Conservation (phyloP, 2,329 filamentous ascomycete species). For the Westerdykella aurantiaca region DNA sequence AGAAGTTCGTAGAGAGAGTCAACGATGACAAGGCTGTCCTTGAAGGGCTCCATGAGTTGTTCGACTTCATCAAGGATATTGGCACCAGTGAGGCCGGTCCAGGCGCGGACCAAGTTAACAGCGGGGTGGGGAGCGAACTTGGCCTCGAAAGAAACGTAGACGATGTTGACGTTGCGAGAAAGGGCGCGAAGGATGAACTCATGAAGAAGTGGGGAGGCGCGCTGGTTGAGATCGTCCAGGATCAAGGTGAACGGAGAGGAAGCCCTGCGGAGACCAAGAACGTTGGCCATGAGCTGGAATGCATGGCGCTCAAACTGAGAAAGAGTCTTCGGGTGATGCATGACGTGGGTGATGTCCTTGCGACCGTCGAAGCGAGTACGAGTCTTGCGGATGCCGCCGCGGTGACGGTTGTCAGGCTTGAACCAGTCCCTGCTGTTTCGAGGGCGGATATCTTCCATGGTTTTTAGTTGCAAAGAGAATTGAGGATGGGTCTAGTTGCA, state of each 20-base stretch:
- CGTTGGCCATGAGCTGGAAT: slow-evolving; percentile 72
- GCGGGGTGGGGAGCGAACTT: slow-evolving; percentile 58
- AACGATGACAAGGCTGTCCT: slow-evolving; percentile 60
- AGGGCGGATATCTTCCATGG: neutral
- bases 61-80: slow-evolving; percentile 40
- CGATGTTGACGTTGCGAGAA: slow-evolving; percentile 53
- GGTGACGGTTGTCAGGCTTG: slow-evolving; percentile 12
- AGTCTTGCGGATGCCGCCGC: slow-evolving; percentile 2
- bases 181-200: slow-evolving; percentile 69
- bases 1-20: slow-evolving; percentile 69
- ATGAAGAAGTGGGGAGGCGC: slow-evolving; percentile 60
- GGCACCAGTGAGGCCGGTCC: slow-evolving; percentile 60
- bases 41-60: slow-evolving; percentile 14
- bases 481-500: too few relatives aligned
- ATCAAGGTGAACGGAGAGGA: slow-evolving; percentile 82
- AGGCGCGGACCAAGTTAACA: slow-evolving; percentile 62
- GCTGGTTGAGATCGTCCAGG: slow-evolving; percentile 79
- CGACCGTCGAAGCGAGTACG: neutral
- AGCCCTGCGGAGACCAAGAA: slow-evolving; percentile 71
- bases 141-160: slow-evolving; percentile 75
- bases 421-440: slow-evolving; percentile 11
- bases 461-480: neutral
- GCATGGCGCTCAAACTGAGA: slow-evolving; percentile 75
- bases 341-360: slow-evolving; percentile 2
- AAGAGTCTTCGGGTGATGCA: slow-evolving; percentile 16